Evolutionary conservation across 2,329 filamentous ascomycete species (phyloP), one percentile per base, ranked within the genome.

Genomic region (Xylariaceae sp.): DNA sequence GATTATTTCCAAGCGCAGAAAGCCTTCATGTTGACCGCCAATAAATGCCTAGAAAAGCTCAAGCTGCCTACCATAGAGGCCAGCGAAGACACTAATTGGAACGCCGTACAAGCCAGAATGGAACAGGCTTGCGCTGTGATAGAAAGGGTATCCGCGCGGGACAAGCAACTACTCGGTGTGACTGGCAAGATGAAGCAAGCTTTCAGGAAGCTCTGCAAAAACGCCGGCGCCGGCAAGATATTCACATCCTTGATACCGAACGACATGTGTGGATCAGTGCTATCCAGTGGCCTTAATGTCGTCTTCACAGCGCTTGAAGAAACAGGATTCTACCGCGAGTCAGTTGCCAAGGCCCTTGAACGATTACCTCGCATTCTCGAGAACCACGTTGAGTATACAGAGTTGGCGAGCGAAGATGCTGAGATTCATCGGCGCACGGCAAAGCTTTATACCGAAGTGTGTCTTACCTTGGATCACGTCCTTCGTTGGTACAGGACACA

Each of bases 251-350:
- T 56, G 3, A 39, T 53, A 6, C 53, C 42, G 6, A 21, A 35
- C 21, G 49, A 56, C 48, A 35, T 20, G 40, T 39, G 15, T 27
- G 33, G 47, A 3, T 46, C 41, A 3, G 24, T 52, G 2, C 26
- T 55, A 6, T 40, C 29, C 23, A 40, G 53, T 27, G 42, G 49
- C 15, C 26, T 56, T 3, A 43, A 48, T 8, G 29, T 56, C 15
- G 29, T 49, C 9, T 53, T 48, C 23, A 48, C 6, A 18, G 49
- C 42, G 9, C 48, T 56, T 21, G 35, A 56, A 39, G 23, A 44
- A 18, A 48, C 48, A 6, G 42, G 24, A 4, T 3, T 24, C 4
- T 24, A 52, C 5, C 32, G 35, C 11, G 33, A 52, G 30, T 33
- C 27, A 11, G 37, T 53, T 15, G 36, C 24, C 18, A 47, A 46